Base-by-base conservation (phyloP, 2,329 filamentous ascomycete genomes). In the Aplosporella prunicola region DNA sequence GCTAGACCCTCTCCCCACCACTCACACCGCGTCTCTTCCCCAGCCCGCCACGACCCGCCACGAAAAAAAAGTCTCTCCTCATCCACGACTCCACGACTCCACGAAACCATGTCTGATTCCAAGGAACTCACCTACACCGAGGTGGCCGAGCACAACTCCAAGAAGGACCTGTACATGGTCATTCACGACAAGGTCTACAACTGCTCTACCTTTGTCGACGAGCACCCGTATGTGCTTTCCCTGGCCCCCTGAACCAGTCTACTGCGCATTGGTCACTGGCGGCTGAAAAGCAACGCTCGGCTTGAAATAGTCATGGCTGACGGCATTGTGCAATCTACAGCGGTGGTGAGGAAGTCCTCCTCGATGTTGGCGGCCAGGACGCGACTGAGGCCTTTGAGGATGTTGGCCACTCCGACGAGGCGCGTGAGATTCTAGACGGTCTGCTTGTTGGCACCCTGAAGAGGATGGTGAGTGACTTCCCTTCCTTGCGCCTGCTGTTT, bases 161-260 rank as follows among this genome's bases (percentile, higher is more conserved):
- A 95, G 79, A 94, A 87, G 74, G 87, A 96, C 63, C 70, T 94
- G 47, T 94, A 74, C 69, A 62, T 95, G 55, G 81, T 95, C 47
- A 78, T 98, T 54, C 85, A 96, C 69, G 88, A 94, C 66, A 94
- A 94, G 72, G 80, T 98, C 69, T 98, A 96, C 76, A 77, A 96
- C 64, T 66, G 72, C 60, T 75, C 78, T 55, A 82, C 80, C 64
- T 98, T 98, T 66, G 72, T 96, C 51, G 89, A 96, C 61, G 91
- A 98, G 78, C 91, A 98, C 65, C 91, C 91, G 77, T 81, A 77
- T 49, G 76, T 75, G 26, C 32, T 15, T 5, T 30, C 35, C 42
- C 39, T n/a, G 24, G 24, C 31, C 18, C 9, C 14, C 15, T 6
- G 4, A n/a, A 7, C 23, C 22, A 11, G 13, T 9, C 24, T n/a